Conservation (phyloP, 306 rosid species). For the Geum urbanum region DNA sequence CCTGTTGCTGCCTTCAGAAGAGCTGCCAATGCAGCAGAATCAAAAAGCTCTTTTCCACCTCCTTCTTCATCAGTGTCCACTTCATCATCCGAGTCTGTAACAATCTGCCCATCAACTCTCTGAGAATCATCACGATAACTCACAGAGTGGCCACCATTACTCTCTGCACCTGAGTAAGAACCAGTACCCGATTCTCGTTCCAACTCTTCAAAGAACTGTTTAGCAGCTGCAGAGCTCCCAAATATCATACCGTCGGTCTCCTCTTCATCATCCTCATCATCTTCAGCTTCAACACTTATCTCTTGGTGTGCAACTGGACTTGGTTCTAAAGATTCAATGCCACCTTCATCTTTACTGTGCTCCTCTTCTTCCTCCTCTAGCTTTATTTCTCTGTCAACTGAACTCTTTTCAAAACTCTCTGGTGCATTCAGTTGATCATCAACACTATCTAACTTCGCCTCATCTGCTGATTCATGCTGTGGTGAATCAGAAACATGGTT, state of each 20-base stretch:
- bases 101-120: conserved; percentile 87
- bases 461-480: conserved; percentile 17
- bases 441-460: conserved; percentile 2
- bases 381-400: conserved; percentile 23
- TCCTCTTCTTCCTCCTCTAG: conserved; percentile 36
- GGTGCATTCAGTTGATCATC: conserved; percentile 21
- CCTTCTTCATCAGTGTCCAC: conserved; percentile 83
- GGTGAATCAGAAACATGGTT: conserved; percentile 11
- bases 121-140: conserved; percentile 43
- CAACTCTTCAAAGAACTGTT: conserved; percentile 61
- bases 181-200: conserved; percentile 48
- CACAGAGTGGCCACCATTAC: conserved; percentile 33
- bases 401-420: conserved; percentile 24
- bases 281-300: conserved; percentile 3
- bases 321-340: not conserved
- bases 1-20: conserved; percentile 88
- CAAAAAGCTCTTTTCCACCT: conserved; percentile 80
- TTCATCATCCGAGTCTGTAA: conserved; percentile 83
- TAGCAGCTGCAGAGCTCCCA: conserved; percentile 70
- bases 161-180: conserved; percentile 46
- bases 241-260: conserved; percentile 54
- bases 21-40: conserved; percentile 89
- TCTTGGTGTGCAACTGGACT: conserved; percentile 11
- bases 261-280: conserved; percentile 30
- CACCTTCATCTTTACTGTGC: conserved; percentile 31